Evolutionary conservation across 2,329 filamentous ascomycete species (phyloP).

Genomic region (Amauroascus verrucosus): DNA sequence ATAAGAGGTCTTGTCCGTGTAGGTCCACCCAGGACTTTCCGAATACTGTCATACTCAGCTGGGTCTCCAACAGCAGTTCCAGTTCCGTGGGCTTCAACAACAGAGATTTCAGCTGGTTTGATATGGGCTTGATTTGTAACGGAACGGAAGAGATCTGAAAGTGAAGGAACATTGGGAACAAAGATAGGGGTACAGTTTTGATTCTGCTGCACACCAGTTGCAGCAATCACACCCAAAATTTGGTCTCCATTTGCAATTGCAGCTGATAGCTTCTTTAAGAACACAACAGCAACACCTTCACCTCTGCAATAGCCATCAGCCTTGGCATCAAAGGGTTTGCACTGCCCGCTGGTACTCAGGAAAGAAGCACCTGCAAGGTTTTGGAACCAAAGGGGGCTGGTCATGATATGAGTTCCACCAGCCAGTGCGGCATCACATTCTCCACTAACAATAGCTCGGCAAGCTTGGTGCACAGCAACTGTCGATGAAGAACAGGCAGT

Average conservation of each 20-base stretch:
- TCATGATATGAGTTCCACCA: constrained; percentile 14
- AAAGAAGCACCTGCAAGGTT: constrained; percentile 20
- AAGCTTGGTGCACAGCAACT: constrained; percentile 25
- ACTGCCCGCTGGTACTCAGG: constrained; percentile 17
- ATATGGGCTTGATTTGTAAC: constrained; percentile 3
- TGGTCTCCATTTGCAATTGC: constrained; percentile 34
- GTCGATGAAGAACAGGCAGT: constrained; percentile 24
- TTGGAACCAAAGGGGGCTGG: constrained; percentile 2
- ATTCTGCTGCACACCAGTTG: constrained; percentile 33
- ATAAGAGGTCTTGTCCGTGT: constrained; percentile 12
- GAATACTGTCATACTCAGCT: constrained; percentile 23
- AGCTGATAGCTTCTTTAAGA: constrained; percentile 33
- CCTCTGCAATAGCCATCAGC: constrained; percentile 38
- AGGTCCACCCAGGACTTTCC: constrained; percentile 18
- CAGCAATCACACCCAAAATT: constrained; percentile 35
- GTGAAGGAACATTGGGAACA: constrained; percentile 6
- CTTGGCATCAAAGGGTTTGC: constrained; percentile 26
- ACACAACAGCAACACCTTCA: constrained; percentile 33
- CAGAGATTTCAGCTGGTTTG: constrained; percentile 3
- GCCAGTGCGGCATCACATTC: constrained; percentile 15
- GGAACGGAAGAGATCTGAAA: background rate
- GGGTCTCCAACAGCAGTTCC: constrained; percentile 27
- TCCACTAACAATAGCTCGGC: constrained; percentile 17
- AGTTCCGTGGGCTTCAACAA: constrained; percentile 29
- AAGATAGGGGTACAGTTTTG: constrained; percentile 24